phyloP scores from a whole-genome alignment of 225 moss, liverwort and hornwort genomes.

The Physcomitrium patens region DNA sequence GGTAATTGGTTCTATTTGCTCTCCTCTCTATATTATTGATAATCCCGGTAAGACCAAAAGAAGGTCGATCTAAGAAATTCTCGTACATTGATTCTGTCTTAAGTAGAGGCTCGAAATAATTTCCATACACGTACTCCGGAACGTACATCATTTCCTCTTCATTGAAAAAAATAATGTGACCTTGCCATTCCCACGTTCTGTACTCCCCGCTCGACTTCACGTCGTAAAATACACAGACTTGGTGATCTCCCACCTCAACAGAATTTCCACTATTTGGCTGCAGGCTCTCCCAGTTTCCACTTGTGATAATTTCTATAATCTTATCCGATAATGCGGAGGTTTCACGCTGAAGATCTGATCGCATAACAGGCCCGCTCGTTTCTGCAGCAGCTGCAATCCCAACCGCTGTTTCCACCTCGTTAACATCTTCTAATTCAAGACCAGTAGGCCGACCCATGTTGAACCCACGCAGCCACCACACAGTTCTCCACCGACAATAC shows the following conservation, averaged over 20 bases:
- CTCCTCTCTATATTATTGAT: slow-evolving; percentile 56
- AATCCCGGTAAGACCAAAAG: slow-evolving; percentile 49
- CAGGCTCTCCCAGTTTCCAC: slow-evolving; percentile 47
- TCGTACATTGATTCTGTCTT: slow-evolving; percentile 38
- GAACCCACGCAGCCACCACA: neutral
- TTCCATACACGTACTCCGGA: slow-evolving; percentile 67
- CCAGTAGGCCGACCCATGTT: slow-evolving; percentile 44
- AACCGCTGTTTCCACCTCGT: neutral
- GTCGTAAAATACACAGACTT: slow-evolving; percentile 59
- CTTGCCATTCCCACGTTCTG: slow-evolving; percentile 71
- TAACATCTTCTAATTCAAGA: slow-evolving; percentile 28
- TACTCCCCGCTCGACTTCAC: slow-evolving; percentile 48
- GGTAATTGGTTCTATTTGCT: slow-evolving; percentile 16
- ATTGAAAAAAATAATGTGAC: slow-evolving; percentile 54
- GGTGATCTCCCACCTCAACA: slow-evolving; percentile 52
- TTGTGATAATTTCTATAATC: slow-evolving; percentile 42
- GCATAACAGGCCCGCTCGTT: slow-evolving; percentile 10
- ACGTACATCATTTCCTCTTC: slow-evolving; percentile 43
- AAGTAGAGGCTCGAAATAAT: slow-evolving; percentile 53
- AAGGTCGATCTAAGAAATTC: slow-evolving; percentile 50
- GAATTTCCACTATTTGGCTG: slow-evolving; percentile 53
- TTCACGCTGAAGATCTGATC: slow-evolving; percentile 52
- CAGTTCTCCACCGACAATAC: neutral
- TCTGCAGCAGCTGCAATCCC: slow-evolving; percentile 5
- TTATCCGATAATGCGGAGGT: slow-evolving; percentile 44